These are phyloP conservation scores for Sordariomycetes sp. DNA, from an alignment of 2,329 filamentous ascomycete species.

Conservation along the genomic window DNA sequence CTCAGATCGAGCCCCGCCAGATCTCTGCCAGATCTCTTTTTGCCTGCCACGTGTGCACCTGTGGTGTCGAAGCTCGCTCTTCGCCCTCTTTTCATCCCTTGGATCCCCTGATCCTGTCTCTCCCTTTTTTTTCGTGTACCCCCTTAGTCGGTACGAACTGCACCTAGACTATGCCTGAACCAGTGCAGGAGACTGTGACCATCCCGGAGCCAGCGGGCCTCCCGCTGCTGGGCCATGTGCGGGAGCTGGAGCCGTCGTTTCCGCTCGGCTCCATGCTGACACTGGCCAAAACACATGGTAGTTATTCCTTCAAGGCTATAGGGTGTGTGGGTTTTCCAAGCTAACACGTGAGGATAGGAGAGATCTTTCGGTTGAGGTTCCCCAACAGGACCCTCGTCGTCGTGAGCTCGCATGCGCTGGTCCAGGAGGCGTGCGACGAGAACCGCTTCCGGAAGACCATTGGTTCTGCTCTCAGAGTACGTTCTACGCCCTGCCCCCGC, in stretches of 20 bases:
- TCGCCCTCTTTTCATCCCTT: too few species aligned
- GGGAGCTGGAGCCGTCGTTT: constrained; percentile 49
- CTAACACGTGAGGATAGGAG: constrained; percentile 26
- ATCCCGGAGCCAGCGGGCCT: constrained; percentile 56
- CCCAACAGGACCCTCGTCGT: constrained; percentile 36
- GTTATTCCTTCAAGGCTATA: constrained; percentile 8
- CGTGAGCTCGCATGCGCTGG: constrained; percentile 39
- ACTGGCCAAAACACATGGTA: constrained; percentile 57
- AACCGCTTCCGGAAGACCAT: constrained; percentile 53
- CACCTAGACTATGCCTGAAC: neutral
- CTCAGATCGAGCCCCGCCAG: too few species aligned
- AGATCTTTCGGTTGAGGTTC: constrained; percentile 48
- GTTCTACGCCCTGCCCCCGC: constrained; percentile 3
- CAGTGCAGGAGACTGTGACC: constrained; percentile 18
- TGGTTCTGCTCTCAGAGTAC: constrained; percentile 30
- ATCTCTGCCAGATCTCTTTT: too few species aligned
- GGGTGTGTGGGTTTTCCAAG: neutral
- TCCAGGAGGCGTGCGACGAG: constrained; percentile 57
- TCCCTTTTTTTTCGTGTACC: neutral
- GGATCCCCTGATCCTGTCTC: neutral
- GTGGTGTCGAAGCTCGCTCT: too few species aligned
- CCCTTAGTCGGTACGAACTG: neutral
- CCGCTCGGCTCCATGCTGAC: constrained; percentile 42
- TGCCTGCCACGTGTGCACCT: too few species aligned
- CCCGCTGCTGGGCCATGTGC: constrained; percentile 55